phyloP scores from a whole-genome alignment of 768 basidiomycete species.

The Hortiboletus campestris region DNA sequence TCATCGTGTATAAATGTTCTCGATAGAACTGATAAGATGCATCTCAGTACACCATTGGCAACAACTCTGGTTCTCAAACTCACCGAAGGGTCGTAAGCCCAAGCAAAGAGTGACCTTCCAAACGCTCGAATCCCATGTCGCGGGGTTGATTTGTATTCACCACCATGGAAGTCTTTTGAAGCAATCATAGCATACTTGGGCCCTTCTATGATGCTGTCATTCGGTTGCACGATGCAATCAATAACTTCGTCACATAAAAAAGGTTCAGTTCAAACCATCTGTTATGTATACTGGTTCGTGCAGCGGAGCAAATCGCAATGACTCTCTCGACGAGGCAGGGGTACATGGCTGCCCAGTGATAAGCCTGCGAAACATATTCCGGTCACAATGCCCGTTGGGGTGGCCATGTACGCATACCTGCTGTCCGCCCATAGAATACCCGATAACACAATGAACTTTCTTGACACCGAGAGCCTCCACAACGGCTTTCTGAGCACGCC shows the following conservation, averaged over 20 bases:
- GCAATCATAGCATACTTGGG: conserved; percentile 50
- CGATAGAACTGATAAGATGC: background rate
- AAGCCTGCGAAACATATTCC: conserved; percentile 45
- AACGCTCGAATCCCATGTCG: conserved; percentile 51
- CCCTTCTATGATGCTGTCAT: conserved; percentile 24
- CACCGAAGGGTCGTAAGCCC: conserved; percentile 44
- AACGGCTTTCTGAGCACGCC: conserved; percentile 50
- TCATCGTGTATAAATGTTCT: background rate
- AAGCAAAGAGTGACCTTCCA: conserved; percentile 50
- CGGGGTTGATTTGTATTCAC: conserved; percentile 21
- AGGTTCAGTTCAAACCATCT: background rate
- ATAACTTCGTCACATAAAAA: background rate
- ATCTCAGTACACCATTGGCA: background rate
- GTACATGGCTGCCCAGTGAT: conserved; percentile 51
- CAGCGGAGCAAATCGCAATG: conserved; percentile 40
- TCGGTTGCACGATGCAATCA: conserved; percentile 25
- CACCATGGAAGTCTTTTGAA: conserved; percentile 48
- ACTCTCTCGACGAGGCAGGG: conserved; percentile 43
- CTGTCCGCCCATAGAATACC: background rate
- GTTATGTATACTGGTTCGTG: background rate
- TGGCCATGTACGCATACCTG: background rate
- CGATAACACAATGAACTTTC: conserved; percentile 37
- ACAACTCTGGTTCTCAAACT: background rate
- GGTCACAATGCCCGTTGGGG: conserved; percentile 40
- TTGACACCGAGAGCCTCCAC: conserved; percentile 29